These are phyloP conservation scores for Clavispora vitiphila DNA, from an alignment of 805 yeast genomes.

Conservation along the genomic window DNA sequence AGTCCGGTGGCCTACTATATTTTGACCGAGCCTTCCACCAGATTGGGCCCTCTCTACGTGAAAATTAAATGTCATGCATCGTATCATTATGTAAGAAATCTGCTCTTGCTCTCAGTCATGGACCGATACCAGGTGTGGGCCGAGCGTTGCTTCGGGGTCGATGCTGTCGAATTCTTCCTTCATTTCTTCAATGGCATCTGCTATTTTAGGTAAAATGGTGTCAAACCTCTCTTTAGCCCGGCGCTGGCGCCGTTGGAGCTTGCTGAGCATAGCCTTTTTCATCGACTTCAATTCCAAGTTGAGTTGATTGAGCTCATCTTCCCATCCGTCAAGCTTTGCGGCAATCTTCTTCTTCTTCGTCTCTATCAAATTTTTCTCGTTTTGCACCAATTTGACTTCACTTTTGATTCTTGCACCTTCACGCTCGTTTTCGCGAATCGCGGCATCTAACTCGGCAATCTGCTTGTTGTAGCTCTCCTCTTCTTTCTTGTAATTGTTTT, in stretches of 20 bases:
- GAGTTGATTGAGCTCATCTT: conserved; percentile 22
- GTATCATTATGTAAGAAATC: neutral
- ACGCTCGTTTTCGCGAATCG: conserved; percentile 20
- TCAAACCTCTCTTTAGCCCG: conserved; percentile 32
- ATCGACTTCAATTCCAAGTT: conserved; percentile 24
- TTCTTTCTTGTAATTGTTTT: conserved; percentile 14
- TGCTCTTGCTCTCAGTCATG: neutral
- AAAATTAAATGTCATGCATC: conserved; percentile 3
- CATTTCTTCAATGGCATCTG: conserved; percentile 19
- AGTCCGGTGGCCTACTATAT: conserved; percentile 62
- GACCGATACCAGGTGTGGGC: neutral
- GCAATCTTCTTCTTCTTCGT: conserved; percentile 23
- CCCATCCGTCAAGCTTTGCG: conserved; percentile 19
- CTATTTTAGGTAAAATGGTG: conserved; percentile 28
- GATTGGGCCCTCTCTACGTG: conserved; percentile 28
- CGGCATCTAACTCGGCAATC: conserved; percentile 20
- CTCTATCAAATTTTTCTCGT: conserved; percentile 17
- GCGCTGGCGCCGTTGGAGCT: conserved; percentile 22
- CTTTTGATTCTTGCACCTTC: conserved; percentile 18
- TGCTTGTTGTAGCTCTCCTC: conserved; percentile 16
- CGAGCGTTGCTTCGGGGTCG: neutral
- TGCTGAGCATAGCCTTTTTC: conserved; percentile 20
- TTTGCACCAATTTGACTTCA: conserved; percentile 18
- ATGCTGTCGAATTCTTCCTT: conserved; percentile 4
- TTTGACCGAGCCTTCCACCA: conserved; percentile 58